Evolutionary conservation across 768 basidiomycete species (phyloP).

Genomic region (Leucocoprinus sp.): DNA sequence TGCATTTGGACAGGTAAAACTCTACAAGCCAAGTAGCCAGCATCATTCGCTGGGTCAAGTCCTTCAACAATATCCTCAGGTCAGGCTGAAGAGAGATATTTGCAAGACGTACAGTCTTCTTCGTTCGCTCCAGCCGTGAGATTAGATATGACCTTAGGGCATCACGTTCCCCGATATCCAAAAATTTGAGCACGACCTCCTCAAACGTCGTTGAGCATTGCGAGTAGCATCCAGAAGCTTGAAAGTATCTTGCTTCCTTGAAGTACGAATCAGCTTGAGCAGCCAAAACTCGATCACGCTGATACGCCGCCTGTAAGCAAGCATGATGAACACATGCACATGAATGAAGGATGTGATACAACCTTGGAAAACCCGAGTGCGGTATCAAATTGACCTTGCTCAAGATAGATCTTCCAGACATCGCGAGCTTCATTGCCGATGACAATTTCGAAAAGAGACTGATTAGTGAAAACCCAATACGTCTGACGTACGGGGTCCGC

Average conservation of each 20-base stretch:
- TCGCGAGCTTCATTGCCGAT: constrained; percentile 86
- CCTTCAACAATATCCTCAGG: constrained; percentile 35
- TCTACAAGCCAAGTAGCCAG: constrained; percentile 98
- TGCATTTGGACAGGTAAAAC: constrained; percentile 94
- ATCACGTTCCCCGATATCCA: constrained; percentile 87
- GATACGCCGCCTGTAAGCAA: constrained; percentile 63
- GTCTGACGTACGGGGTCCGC: constrained; percentile 85
- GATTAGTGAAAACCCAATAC: constrained; percentile 90
- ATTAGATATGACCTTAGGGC: constrained; percentile 85
- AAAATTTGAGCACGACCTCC: constrained; percentile 82
- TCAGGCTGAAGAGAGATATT: neutral
- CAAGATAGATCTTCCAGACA: constrained; percentile 88
- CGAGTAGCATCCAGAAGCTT: constrained; percentile 87
- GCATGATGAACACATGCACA: neutral
- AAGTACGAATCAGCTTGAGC: constrained; percentile 81
- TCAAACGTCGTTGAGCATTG: constrained; percentile 86
- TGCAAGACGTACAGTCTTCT: constrained; percentile 63
- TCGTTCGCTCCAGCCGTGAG: constrained; percentile 76
- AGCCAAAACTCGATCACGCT: constrained; percentile 77
- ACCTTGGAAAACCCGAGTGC: constrained; percentile 83
- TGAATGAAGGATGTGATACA: constrained; percentile 12
- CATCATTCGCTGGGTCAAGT: constrained; percentile 92
- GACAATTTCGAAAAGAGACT: constrained; percentile 81
- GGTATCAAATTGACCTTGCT: constrained; percentile 66
- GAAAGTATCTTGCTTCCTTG: constrained; percentile 72